Base-by-base conservation (phyloP, 2,329 filamentous ascomycete genomes). In the Exophiala sp. region DNA sequence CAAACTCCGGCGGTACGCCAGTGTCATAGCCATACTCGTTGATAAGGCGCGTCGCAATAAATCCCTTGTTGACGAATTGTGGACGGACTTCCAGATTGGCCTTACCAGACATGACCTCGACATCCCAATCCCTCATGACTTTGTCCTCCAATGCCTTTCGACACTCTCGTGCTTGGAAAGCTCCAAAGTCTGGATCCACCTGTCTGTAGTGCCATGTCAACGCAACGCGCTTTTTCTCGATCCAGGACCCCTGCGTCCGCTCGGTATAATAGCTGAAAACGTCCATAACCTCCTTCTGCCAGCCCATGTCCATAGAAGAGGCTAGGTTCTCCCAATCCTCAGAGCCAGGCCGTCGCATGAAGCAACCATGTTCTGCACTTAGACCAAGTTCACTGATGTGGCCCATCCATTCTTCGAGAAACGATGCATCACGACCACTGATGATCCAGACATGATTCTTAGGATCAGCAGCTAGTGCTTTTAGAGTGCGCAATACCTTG, bases 371-470 rank as follows among this genome's bases (percentile, higher is more conserved):
- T 74, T 99, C 94, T 1, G 94, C 94, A 64, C 90, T 95, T 66
- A 99, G 87, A n/a, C 94, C 94, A 10, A 99, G 78, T 66, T 88
- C 85, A 1, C 83, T 71, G 61, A 97, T 95, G 71, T 95, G 87
- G n/a, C 92, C 94, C 69, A 97, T 85, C 75, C 92, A 91, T 62
- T 95, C 86, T 62, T 88, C 84, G 55, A 99, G 74, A 73, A 99
- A 99, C 6, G 87, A 86, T 67, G 96, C 91, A 65, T 97, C 92
- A 60, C 94, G 85, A 9, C 94, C 94, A 49, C 89, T 95, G 66
- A 99, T 96, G 68, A 99, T 95, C 94, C 94, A 99, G n/a, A 99
- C 91, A 1, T 85, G 81, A 65, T 97, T 99, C 52, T 79, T 78
- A 12, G 87, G 83, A 67, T 97, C 90, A 0, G 87, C 79, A 0